Evolutionary conservation across 768 basidiomycete species (phyloP), one percentile per base, ranked within the genome.

Genomic region (Trametopsis cervina): DNA sequence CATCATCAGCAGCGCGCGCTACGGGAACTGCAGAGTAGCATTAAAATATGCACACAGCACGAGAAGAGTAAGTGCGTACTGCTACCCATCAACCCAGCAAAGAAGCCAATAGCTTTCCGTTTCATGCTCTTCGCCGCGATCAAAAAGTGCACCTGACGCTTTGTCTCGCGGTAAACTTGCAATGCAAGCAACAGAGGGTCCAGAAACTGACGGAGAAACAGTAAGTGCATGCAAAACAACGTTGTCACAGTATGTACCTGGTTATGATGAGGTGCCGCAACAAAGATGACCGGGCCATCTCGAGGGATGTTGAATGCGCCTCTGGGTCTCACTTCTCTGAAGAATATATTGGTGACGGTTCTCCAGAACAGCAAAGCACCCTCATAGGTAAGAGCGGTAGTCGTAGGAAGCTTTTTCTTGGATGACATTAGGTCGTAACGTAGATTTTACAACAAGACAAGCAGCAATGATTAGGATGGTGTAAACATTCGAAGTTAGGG

Each of bases 221-320:
- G 33, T 43, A n/a, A n/a, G 40, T 26, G 3, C 9, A 38, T 3
- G 18, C 22, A 9, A 24, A 35, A 47, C 42, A 36, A 24, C 40
- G 10, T 21, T 24, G 47, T 44, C 17, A 35, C 24, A 60, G 57
- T 49, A 59, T 67, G 36, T 59, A 84, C 90, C 69, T 93, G 90
- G 64, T 95, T 97, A 59, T 85, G 82, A 65, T 97, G 93, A 36
- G 93, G 93, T 9, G 89, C 93, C 37, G 78, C 91, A 42, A 91
- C 91, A 64, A 96, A 93, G 54, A 98, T 89, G 46, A 95, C 80
- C 2, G 95, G 89, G 0, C 92, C 95, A 49, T 89, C 78, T 49
- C 75, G 76, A 21, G 95, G 95, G 50, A 98, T 89, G 63, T 96
- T 89, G 76, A 88, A 97, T 26, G 93, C 88, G 43, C 95, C 90